Base-by-base conservation (phyloP, 2,329 filamentous ascomycete genomes). In the Myriosclerotinia curreyana region DNA sequence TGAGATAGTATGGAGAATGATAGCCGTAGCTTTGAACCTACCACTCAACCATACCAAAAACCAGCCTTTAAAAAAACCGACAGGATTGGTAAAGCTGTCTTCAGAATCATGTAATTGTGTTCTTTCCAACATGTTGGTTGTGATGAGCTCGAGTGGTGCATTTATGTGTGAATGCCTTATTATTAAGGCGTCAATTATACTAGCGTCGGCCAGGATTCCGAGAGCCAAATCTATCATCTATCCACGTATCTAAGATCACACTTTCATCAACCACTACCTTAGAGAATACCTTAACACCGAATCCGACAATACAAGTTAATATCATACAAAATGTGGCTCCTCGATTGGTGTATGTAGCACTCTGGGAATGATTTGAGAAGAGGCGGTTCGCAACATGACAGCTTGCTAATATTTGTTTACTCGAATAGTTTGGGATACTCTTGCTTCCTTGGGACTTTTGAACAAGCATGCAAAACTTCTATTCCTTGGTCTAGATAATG, bases 381-480 rank as follows among this genome's bases (percentile, higher is more conserved):
- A 68, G 36, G 46, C 14, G 22, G 20, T 34, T 55, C 20, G 28
- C 58, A 44, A 62, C 14, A 44, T 55, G 46, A 68, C 73, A 62
- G 42, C 31, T 62, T 62, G 67, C 73, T 77, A 72, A 78, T 73
- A 67, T 67, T 68, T 66, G 46, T 65, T 54, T 64, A 63, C 64
- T 60, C 62, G 62, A 52, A 70, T 71, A 92, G 92, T 96, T 80
- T 96, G 91, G 84, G 91, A 96, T 81, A 82, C 96, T 73, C 86
- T 96, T 74, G 90, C 92, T 74, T 91, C 87, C 70, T 84, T 96
- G 69, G 92, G 92, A 73, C 84, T 96, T 74, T 83, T 94, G 71
- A 96, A 96, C 86, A 96, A 96, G 85, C 91, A 96, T 78, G 92
- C 92, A 74, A 96, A 96, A 85, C 86, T 96, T 66, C 85, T 96